phyloP scores from a whole-genome alignment of 441 rosid genomes.

The Corymbia citriodora region DNA sequence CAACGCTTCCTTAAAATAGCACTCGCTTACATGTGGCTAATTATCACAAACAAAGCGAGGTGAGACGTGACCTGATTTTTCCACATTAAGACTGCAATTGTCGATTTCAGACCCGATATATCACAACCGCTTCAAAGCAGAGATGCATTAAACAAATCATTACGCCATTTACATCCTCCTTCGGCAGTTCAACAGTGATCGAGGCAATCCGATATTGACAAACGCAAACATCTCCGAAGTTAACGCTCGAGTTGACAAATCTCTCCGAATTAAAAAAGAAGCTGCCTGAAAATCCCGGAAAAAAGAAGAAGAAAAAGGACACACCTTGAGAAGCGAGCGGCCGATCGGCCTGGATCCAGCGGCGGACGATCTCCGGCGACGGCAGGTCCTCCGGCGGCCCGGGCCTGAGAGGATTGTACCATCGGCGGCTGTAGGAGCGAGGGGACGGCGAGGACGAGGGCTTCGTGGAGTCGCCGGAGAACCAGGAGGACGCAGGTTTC shows the following conservation, averaged over 20 bases:
- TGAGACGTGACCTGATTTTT: not conserved
- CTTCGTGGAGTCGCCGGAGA: constrained; percentile 12
- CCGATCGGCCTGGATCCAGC: constrained; percentile 52
- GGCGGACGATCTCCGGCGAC: constrained; percentile 39
- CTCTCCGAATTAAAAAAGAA: not conserved
- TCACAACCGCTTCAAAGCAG: not conserved
- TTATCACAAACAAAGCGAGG: not conserved
- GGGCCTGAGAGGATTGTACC: constrained; percentile 26
- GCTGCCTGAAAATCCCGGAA: not conserved
- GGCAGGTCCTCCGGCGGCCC: constrained; percentile 17
- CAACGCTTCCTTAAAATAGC: not conserved
- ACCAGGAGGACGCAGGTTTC: not conserved
- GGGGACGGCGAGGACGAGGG: constrained; percentile 16
- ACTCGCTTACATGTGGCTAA: not conserved
- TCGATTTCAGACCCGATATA: not conserved
- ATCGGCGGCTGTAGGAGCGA: constrained; percentile 29
- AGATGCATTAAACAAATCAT: not conserved
- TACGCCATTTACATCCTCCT: not conserved
- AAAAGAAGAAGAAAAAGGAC: not conserved
- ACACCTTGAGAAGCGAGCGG: constrained; percentile 37
- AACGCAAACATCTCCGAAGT: not conserved
- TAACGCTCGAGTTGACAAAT: not conserved
- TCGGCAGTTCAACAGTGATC: not conserved
- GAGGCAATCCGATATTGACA: not conserved
- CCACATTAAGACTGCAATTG: not conserved